Evolutionary conservation across 371 early-diverging fungal genomes (phyloP), one percentile per base, ranked within the genome.

Genomic region (Lichtheimia corymbifera): DNA sequence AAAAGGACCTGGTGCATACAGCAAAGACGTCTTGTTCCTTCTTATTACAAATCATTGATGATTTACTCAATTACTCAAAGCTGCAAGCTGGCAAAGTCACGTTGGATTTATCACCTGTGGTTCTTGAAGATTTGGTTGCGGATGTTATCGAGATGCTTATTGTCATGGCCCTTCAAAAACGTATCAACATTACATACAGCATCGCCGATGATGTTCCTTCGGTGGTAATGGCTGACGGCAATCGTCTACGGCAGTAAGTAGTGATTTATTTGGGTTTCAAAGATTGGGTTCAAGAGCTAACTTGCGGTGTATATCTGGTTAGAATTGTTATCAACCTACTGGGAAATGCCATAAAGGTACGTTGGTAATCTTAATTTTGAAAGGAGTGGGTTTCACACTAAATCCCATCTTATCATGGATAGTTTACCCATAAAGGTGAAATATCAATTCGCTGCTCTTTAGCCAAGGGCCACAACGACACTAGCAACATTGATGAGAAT

Each of bases 1-100:
- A 87, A 27, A 71, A 73, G 28, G 87, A 87, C 47, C 67, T 84
- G 61, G 83, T 83, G 28, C 80, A 74, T 51, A 84, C 81, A 41
- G 83, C 86, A n/a, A 84, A 83, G 53, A 83, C 79, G 3, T 82
- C 81, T 0, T 85, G 84, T 44, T 81, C 83, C 64, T 82, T 83
- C 56, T 45, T 86, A 22, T 63, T 85, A 25, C 76, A 82, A 20
- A 82, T 86, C 42, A 86, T 86, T 61, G 85, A 86, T 50, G 87
- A 86, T 58, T 59, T 87, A 15, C 59, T 87, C 17, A 85, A 87
- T 63, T 86, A 85, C 54, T 84, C 84, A 57, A 87, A 86, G 22
- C 61, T 87, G 27, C 84, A 87, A 64, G 83, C 87, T 0, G 85
- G 84, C 20, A 87, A 87, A 49, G 83, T 87, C 6, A 67, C 74